Base-by-base conservation (phyloP, 495 filamentous ascomycete species). In the Trichoderma erinaceum region DNA sequence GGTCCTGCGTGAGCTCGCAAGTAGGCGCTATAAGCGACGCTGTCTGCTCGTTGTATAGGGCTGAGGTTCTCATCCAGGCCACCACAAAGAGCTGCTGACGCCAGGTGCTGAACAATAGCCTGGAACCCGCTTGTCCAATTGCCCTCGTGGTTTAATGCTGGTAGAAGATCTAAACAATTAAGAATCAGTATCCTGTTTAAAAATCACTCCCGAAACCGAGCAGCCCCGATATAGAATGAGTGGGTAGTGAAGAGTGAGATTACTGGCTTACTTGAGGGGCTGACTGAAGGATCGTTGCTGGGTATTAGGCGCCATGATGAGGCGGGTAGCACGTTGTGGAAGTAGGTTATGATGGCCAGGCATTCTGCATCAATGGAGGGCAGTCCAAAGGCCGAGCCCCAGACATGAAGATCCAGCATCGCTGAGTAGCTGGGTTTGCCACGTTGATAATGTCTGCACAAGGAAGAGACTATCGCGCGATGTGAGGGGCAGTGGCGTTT, bases 281-380 rank as follows among this genome's bases (percentile, higher is more conserved):
- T 89, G 67, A 91, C 79, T 18, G 87, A 86, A 64, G 89, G 86
- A 76, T 92, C 88, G 77, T 89, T 90, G 74, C 85, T 89, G 68
- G 89, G 85, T 70, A 97, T 80, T 43, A 97, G 81, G 66, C 82
- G 81, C 92, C 93, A 99, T 68, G 84, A 77, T 56, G 84, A 80
- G 69, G 77, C 75, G 32, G 84, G 84, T 12, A 90, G 74, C 64
- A 81, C 78, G 67, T 86, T 76, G 13, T 84, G 82, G 43, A 92
- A 81, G 73, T 90, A 93, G 46, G 91, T 84, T 67, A 94, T 87
- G 48, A 88, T 80, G 16, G 91, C 89, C 56, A 93, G 84, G 70
- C 90, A 97, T 83, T 96, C 90, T 65, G 95, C 83, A 68, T 97
- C 93, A 69, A 97, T 89, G 65, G 94, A 97, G 12, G 94, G 90